Base-by-base conservation (phyloP, 768 basidiomycete genomes). In the Mycena haematopus region DNA sequence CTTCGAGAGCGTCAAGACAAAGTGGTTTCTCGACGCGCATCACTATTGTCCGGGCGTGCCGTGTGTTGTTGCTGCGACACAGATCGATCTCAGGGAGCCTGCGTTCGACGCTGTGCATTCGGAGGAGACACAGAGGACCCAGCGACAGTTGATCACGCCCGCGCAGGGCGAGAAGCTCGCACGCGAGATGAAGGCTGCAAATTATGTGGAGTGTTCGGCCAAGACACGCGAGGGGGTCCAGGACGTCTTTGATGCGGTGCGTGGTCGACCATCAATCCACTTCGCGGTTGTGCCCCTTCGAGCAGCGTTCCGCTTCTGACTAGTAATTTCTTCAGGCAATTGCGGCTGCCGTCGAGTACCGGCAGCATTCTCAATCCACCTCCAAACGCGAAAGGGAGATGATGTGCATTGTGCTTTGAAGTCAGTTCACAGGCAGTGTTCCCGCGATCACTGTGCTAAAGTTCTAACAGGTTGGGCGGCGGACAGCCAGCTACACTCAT, bases 1-100 rank as follows among this genome's bases (percentile, higher is more conserved):
- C 52, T 99, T 98, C 74, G 97, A 99, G 79, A 99, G 99, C 90
- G 96, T 99, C 72, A 98, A 97, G 86, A 96, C 99, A 80, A 99
- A 99, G 77, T 99, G 97, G 97, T 97, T 99, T 86, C 97, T 96
- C 6, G 97, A 99, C 81, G 96, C 99, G 57, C 96, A 96, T 75
- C 97, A 99, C 75, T 97, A 99, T 74, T 99, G 97, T 84, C 97
- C 97, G 15, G 96, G 97, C 53, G 96, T 98, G 60, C 96, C 96
- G 69, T 98, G 96, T 85, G 87, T 99, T 71, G 97, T 99, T 72
- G 96, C 99, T 58, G 97, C 96, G 67, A 99, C 97, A 49, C 97
- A 99, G 80, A 84, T 97, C 74, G 97, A 99, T 85, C 77, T 99
- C 77, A 85, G 96, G 75, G 96, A 98, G 6, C 36, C 36, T 6